phyloP scores from a whole-genome alignment of 2,329 filamentous ascomycete species.

The Nothophoma quercina region DNA sequence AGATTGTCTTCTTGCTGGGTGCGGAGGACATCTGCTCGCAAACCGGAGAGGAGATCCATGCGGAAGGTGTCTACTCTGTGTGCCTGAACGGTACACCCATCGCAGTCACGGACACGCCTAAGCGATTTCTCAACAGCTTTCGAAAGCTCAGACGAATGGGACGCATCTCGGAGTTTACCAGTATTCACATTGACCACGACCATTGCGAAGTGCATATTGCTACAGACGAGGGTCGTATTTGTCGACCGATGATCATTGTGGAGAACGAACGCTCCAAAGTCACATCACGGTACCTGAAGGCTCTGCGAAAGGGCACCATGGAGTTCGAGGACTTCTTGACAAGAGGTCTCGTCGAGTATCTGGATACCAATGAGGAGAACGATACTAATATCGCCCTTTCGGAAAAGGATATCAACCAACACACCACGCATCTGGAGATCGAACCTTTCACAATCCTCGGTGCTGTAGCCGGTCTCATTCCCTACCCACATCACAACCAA shows the following conservation, averaged over 20 bases:
- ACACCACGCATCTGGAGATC: conserved; percentile 94
- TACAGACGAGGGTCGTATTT: conserved; percentile 96
- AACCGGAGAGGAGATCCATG: conserved; percentile 86
- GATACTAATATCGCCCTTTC: conserved; percentile 92
- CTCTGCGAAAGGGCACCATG: conserved; percentile 82
- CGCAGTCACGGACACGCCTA: conserved; percentile 84
- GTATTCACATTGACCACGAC: conserved; percentile 94
- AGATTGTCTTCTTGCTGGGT: conserved; percentile 85
- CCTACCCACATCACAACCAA: conserved; percentile 98
- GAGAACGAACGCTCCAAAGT: conserved; percentile 86
- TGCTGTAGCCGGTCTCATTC: conserved; percentile 93
- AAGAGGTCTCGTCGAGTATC: conserved; percentile 89
- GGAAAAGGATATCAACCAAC: conserved; percentile 80
- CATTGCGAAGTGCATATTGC: conserved; percentile 93
- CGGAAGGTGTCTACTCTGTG: conserved; percentile 83
- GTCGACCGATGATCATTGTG: conserved; percentile 93
- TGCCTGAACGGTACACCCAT: conserved; percentile 96
- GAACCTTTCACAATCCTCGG: conserved; percentile 97
- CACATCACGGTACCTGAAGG: conserved; percentile 77
- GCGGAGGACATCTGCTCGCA: conserved; percentile 82
- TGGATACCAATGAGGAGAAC: conserved; percentile 98
- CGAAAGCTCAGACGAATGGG: conserved; percentile 87
- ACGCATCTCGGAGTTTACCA: conserved; percentile 93
- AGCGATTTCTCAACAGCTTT: conserved; percentile 84
- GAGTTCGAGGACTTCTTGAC: conserved; percentile 94